Evolutionary conservation across 441 rosid species (phyloP).

Genomic region (Capsella rubella): DNA sequence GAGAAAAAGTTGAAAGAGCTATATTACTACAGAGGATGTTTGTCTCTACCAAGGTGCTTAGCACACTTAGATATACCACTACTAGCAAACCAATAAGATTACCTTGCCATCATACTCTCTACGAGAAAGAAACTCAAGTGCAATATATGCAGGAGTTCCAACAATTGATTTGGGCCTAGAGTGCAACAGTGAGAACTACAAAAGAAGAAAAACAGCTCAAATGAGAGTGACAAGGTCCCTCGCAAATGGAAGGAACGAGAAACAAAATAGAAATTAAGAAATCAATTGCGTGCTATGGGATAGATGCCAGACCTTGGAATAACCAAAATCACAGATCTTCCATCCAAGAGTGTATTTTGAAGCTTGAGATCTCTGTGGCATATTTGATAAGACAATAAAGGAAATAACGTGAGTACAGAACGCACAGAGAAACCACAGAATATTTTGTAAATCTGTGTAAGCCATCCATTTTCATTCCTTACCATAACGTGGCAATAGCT

Average conservation of each 20-base stretch:
- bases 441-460: neutral
- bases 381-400: conserved; percentile 67
- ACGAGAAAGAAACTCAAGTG: conserved; percentile 67
- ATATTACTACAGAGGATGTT: no score
- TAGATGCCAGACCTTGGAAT: conserved; percentile 50
- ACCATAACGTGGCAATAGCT: conserved; percentile 63
- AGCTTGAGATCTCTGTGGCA: conserved; percentile 93
- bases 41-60: no score
- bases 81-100: conserved; percentile 8
- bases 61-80: neutral
- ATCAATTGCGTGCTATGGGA: neutral
- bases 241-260: neutral
- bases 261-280: neutral
- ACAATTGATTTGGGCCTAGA: conserved; percentile 74
- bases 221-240: conserved; percentile 13
- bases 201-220: conserved; percentile 22
- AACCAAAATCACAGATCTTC: conserved; percentile 51
- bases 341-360: conserved; percentile 56
- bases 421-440: conserved; percentile 1
- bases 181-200: conserved; percentile 66
- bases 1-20: no score
- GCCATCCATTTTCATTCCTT: neutral
- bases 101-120: conserved; percentile 81
- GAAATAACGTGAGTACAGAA: neutral
- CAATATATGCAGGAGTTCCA: conserved; percentile 74